Percentiles rank a stretch among this genome's conserved stretches.
These are phyloP conservation scores for Epipyxis sp. DNA, from an alignment of 108 stramenopile species.

Conservation along the genomic window DNA sequence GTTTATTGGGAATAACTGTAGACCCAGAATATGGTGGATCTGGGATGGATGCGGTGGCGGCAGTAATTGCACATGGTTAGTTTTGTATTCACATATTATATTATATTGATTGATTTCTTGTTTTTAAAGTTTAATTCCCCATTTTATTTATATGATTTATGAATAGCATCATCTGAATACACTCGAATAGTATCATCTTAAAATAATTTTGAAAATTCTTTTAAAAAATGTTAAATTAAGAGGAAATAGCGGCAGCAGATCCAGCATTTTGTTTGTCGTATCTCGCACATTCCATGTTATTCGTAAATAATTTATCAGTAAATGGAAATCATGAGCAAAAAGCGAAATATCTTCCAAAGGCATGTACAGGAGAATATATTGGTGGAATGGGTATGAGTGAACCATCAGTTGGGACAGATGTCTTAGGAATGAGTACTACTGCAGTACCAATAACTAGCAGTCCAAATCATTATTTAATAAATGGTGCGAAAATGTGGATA, in stretches of 20 bases:
- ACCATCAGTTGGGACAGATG: slow-evolving; percentile 94
- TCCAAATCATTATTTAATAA: slow-evolving; percentile 63
- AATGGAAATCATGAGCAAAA: slow-evolving; percentile 54
- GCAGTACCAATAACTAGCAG: slow-evolving; percentile 61
- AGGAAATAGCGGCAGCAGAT: slow-evolving; percentile 80
- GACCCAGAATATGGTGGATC: slow-evolving; percentile 83
- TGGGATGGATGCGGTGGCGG: slow-evolving; percentile 83
- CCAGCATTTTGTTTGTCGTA: slow-evolving; percentile 95
- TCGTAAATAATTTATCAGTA: slow-evolving; percentile 85
- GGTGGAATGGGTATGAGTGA: slow-evolving; percentile 99
- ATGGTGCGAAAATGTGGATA: slow-evolving; percentile 99
- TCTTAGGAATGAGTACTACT: slow-evolving; percentile 86
- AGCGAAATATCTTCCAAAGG: slow-evolving; percentile 66
- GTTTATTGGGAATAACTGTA: slow-evolving; percentile 88
- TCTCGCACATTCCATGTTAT: slow-evolving; percentile 80
- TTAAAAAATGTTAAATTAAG: neutral
- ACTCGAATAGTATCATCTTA: no score
- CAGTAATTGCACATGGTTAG: slow-evolving; percentile 37
- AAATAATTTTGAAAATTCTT: no score
- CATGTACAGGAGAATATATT: slow-evolving; percentile 75
- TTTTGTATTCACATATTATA: neutral
- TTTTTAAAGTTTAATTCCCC: neutral
- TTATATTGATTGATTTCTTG: neutral
- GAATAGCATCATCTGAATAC: no score
- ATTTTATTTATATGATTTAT: no score